phyloP scores from a whole-genome alignment of 768 basidiomycete species.

The Kondoa subrosea region DNA sequence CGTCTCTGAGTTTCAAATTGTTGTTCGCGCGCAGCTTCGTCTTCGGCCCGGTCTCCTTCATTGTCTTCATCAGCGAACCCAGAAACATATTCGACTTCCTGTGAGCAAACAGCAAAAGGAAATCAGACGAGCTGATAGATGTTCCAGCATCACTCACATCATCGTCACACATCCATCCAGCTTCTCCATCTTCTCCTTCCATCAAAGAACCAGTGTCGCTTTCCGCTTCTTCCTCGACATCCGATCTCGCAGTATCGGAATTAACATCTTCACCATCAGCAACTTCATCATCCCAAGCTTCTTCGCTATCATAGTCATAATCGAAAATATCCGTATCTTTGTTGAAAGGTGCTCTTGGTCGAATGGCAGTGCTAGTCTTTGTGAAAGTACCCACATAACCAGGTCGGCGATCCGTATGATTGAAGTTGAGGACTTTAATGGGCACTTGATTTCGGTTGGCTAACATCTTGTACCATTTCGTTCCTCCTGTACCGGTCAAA shows the following conservation, averaged over 20 bases:
- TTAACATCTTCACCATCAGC: constrained; percentile 24
- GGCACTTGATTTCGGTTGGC: constrained; percentile 48
- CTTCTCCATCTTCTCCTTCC: constrained; percentile 12
- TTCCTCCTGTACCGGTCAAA: constrained; percentile 52
- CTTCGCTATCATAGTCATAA: constrained; percentile 85
- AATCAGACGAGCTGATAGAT: no score
- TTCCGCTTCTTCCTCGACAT: constrained; percentile 14
- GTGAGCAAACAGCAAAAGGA: no score
- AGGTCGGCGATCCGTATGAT: constrained; percentile 58
- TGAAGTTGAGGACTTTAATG: constrained; percentile 67
- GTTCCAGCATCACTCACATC: constrained; percentile 15
- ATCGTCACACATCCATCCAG: constrained; percentile 25
- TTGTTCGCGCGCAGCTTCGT: background rate
- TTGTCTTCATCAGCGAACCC: constrained; percentile 23
- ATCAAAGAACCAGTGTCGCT: background rate
- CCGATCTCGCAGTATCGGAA: constrained; percentile 8
- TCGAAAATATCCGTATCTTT: constrained; percentile 61
- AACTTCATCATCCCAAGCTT: constrained; percentile 75
- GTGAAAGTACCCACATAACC: constrained; percentile 65
- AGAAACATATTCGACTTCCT: constrained; percentile 22
- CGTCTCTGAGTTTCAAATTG: constrained; percentile 4
- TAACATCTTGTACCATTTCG: constrained; percentile 47
- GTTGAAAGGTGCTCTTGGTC: constrained; percentile 66
- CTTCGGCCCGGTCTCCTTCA: constrained; percentile 18
- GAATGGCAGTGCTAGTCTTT: constrained; percentile 55